Base-by-base conservation (phyloP, 2,329 filamentous ascomycete genomes). In the Colletotrichum sp. region DNA sequence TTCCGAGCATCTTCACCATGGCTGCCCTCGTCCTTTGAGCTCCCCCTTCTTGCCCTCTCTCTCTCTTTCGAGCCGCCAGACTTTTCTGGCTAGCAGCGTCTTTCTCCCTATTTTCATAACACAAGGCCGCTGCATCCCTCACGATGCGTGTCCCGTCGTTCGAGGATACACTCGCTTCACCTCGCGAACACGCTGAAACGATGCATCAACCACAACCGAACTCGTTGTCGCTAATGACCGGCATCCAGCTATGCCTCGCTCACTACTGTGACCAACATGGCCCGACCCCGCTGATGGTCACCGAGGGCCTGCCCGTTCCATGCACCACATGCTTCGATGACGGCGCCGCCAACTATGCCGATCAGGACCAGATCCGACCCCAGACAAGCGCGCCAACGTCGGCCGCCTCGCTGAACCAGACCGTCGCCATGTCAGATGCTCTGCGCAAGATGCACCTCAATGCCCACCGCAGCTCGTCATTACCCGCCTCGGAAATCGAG, bases 261-360 rank as follows among this genome's bases (percentile, higher is more conserved):
- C 92, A 94, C 83, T 94, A 93, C 82, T 94, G 92, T 88, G 92
- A 94, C 83, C 88, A 91, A 78, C 92, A 94, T 85, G 92, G 92
- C 77, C 92, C 92, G 65, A 94, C 92, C 63, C 92, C 92, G 66
- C 84, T 94, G 75, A 93, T 94, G 90, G 92, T 93, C 80, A 94
- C 92, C 44, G 92, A 94, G 82, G 92, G 92, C 65, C 84, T 93
- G 16, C 90, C 91, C 3, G 90, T 91, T 15, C 88, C 90, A 64
- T 94, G 92, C 81, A 86, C 87, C 73, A 86, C 88, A 79, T 94
- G 92, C 81, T 90, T 88, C 80, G 90, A 93, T 77, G 79, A 83
- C 21, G 86, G 87, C 26, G 78, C 77, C 16, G 78, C 81, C 59
- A 83, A 85, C 30, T 78, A 80, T 63, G 75, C 80, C 71, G 76